phyloP scores from a whole-genome alignment of 805 yeast species.

The Cyberlindnera euphorbiiphila region DNA sequence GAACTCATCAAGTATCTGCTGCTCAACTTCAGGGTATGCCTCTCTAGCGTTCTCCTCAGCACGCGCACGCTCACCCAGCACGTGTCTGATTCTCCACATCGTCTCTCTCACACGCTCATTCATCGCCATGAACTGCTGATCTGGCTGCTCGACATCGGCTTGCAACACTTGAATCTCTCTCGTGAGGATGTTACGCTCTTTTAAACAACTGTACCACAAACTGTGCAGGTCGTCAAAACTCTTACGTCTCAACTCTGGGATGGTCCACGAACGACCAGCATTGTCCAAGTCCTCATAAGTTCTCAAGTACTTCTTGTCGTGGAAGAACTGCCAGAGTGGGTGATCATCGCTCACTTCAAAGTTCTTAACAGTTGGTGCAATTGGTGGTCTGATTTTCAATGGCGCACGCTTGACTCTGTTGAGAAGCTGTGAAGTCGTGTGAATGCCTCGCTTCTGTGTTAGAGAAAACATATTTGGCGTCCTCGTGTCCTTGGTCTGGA shows the following conservation, averaged over 20 bases:
- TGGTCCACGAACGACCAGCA: conserved; percentile 76
- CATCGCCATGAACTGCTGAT: conserved; percentile 28
- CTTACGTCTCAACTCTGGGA: conserved; percentile 86
- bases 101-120: conserved; percentile 48
- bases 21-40: conserved; percentile 39
- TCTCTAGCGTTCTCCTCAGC: conserved; percentile 58
- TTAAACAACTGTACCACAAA: conserved; percentile 83
- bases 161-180: conserved; percentile 67
- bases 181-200: conserved; percentile 74
- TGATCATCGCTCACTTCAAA: conserved; percentile 76
- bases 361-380: conserved; percentile 75
- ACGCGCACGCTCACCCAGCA: conserved; percentile 78
- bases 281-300: conserved; percentile 47
- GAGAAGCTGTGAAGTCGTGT: conserved; percentile 14
- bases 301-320: conserved; percentile 59
- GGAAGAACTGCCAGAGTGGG: conserved; percentile 93
- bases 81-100: conserved; percentile 82
- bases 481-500: not conserved
- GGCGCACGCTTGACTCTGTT: conserved; percentile 21
- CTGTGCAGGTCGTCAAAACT: conserved; percentile 88
- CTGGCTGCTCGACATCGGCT: conserved; percentile 38
- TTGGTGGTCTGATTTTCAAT: conserved; percentile 65
- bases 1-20: conserved; percentile 55
- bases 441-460: conserved; percentile 19
- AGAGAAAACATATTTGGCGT: conserved; percentile 11